These are phyloP conservation scores for Beauveria sp. DNA, from an alignment of 2,329 filamentous ascomycete species.

Conservation along the genomic window DNA sequence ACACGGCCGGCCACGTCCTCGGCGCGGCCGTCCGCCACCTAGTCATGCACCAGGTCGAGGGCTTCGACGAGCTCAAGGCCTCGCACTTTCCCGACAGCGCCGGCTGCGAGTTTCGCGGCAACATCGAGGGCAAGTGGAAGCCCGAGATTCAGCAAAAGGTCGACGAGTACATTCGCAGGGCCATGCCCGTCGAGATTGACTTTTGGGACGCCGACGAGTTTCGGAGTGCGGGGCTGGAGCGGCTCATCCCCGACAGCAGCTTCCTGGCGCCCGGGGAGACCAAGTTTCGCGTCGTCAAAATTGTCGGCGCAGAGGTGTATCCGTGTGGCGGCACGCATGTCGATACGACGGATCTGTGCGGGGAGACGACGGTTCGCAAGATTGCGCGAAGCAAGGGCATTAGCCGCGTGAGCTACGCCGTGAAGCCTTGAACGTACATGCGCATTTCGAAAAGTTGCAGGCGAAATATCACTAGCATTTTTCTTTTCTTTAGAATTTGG, in stretches of 20 bases:
- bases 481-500: not conserved
- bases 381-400: constrained; percentile 57
- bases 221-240: constrained; percentile 40
- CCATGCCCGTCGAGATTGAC: constrained; percentile 53
- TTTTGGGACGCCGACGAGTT: constrained; percentile 64
- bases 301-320: constrained; percentile 61
- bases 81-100: constrained; percentile 63
- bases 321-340: constrained; percentile 73
- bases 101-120: constrained; percentile 58
- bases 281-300: constrained; percentile 60
- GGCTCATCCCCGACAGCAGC: constrained; percentile 45
- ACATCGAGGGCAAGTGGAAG: constrained; percentile 58
- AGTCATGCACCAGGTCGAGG: constrained; percentile 40
- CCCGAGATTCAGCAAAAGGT: constrained; percentile 52
- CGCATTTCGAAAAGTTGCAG: not conserved
- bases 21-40: constrained; percentile 58
- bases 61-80: constrained; percentile 61
- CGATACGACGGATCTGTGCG: constrained; percentile 47
- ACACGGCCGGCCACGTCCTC: constrained; percentile 68
- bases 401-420: constrained; percentile 47
- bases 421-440: not conserved
- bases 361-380: constrained; percentile 57
- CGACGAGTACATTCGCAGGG: constrained; percentile 48
- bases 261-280: constrained; percentile 37
- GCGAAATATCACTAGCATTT: not conserved